A percentile compares a stretch with the other conserved stretches of the same genome.
phyloP scores from a whole-genome alignment of 441 rosid species.

The Adansonia rubrostipa region DNA sequence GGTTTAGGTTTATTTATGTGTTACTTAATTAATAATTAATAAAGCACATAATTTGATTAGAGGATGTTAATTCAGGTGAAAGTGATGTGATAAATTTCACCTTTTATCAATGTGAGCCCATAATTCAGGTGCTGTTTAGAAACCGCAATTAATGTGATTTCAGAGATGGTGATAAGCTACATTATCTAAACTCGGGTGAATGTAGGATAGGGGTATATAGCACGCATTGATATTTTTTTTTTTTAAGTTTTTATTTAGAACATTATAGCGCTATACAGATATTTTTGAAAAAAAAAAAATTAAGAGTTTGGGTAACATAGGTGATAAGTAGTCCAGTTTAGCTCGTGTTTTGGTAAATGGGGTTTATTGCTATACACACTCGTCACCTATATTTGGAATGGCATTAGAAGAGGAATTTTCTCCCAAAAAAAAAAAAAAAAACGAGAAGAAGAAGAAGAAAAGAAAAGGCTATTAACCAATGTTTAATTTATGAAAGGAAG shows the following conservation, averaged over 20 bases:
- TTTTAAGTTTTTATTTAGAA: too few relatives aligned
- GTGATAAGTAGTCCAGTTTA: background rate
- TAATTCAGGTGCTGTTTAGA: background rate
- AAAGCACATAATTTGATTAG: background rate
- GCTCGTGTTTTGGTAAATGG: conserved; percentile 1
- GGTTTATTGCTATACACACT: background rate
- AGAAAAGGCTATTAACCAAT: background rate
- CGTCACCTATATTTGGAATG: background rate
- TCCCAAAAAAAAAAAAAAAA: background rate
- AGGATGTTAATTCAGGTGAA: background rate
- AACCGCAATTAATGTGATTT: too few relatives aligned
- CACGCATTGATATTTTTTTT: too few relatives aligned
- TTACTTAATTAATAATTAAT: background rate
- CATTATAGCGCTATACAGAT: too few relatives aligned
- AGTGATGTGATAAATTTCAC: background rate
- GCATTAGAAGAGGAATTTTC: background rate
- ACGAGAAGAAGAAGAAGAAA: background rate
- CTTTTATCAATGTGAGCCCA: background rate
- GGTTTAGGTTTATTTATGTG: background rate
- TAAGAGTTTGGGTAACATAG: too few relatives aligned
- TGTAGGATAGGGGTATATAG: too few relatives aligned
- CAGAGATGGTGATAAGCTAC: background rate
- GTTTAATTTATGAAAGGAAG: background rate
- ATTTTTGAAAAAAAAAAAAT: too few relatives aligned
- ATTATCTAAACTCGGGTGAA: too few relatives aligned